Evolutionary conservation across 768 basidiomycete species (phyloP), one percentile per base, ranked within the genome.

Genomic region (Lentinula boryana): DNA sequence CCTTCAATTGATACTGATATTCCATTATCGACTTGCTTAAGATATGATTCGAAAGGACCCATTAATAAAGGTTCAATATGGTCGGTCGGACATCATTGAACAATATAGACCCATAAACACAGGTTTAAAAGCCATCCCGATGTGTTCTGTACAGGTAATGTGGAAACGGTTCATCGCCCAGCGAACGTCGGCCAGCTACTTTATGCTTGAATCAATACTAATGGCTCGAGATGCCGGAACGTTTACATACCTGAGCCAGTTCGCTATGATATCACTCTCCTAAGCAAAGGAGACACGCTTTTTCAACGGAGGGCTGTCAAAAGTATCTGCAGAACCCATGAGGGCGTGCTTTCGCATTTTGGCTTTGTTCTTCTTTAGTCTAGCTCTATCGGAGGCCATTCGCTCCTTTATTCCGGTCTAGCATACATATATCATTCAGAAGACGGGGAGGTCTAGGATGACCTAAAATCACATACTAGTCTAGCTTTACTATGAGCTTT

Each of bases 211-310:
- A 43, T 43, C 16, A 43, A 16, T 6, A 16, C 3, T 16, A n/a
- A 16, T 1, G 16, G 41, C n/a, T 43, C 2, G 13, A 44, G 36
- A 31, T 4, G 10, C 5, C 6, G n/a, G 35, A 35, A 31, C 31
- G 8, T 15, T 16, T 8, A 10, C 8, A 13, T 31, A 41, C 43
- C 27, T 31, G 51, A 7, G 38, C 4, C 40, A 27, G 27, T 27
- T 27, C 27, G 27, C 27, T 27, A 27, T 3, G 27, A 27, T 41
- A 46, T 38, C 18, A 35, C 5, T 48, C 7, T 12, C 23, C 23
- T 23, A 59, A 21, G 33, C 58, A 51, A 59, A 59, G 4, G 58
- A 59, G 21, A 59, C 58, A 27, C 58, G 58, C 35, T 51, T 59
- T 36, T 51, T 59, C 8, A 33, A 23, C 38, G n/a, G 41, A 50